Conservation (phyloP, 176 grass and related monocot genomes). For the Rhynchospora pubera region DNA sequence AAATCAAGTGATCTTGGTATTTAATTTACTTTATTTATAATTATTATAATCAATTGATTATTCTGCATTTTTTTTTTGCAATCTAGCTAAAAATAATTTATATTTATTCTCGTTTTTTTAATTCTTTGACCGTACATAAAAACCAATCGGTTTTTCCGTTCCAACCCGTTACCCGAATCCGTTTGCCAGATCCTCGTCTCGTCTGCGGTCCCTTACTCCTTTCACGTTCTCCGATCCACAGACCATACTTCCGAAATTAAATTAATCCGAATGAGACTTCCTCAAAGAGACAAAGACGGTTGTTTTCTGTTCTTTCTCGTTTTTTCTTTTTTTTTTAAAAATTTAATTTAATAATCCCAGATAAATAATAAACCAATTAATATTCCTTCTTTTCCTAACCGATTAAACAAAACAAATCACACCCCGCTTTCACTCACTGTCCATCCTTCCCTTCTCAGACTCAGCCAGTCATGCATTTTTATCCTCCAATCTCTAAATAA, state of each 20-base stretch:
- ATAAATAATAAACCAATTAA: too few species aligned
- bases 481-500: background rate
- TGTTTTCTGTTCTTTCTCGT: background rate
- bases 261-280: background rate
- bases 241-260: background rate
- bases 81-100: too few species aligned
- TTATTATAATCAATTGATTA: too few species aligned
- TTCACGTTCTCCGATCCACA: background rate
- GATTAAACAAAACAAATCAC: background rate
- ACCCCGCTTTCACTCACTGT: background rate
- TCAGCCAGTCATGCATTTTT: conserved; percentile 17
- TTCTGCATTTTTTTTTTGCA: too few species aligned
- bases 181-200: background rate
- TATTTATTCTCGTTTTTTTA: too few species aligned
- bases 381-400: background rate
- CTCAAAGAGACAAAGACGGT: background rate
- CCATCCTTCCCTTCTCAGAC: background rate
- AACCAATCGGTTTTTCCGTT: background rate
- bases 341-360: too few species aligned
- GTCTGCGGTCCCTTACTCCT: background rate
- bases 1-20: too few species aligned
- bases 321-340: too few species aligned
- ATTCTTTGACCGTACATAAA: too few species aligned
- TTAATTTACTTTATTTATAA: too few species aligned
- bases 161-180: background rate